Base-by-base conservation (phyloP, 208 protist genomes). In the Crithidia brevicula region DNA sequence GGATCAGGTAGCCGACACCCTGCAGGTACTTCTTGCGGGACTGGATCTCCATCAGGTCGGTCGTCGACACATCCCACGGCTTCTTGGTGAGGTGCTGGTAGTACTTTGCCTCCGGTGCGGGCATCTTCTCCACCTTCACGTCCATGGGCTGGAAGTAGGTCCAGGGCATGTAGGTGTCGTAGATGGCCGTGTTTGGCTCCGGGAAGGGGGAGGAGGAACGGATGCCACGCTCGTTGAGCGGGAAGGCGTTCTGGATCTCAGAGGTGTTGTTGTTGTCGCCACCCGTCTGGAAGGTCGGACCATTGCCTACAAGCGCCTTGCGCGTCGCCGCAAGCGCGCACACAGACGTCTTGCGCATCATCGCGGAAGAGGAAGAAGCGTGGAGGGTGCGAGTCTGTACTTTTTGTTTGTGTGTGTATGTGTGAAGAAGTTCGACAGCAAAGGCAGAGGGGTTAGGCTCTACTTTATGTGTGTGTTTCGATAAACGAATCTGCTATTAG, bases 71-170 rank as follows among this genome's bases (percentile, higher is more conserved):
- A 72, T 96, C 91, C 91, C 91, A 96, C 52, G 91, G 82, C 40
- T 75, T 81, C 83, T 94, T 93, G 36, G 91, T 96, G 68, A 86
- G 87, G 28, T 77, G 80, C 81, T 96, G 91, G 78, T 96, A 96
- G 71, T 96, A 94, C 82, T 94, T 89, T 30, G 85, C 67, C 86
- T 96, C 85, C 15, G 91, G 91, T 15, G 86, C 88, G 53, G 86
- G 81, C 67, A 96, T 58, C 79, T 89, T 93, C 31, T 92, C 83
- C 31, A 96, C 77, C 22, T 94, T 87, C 60, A 96, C 82, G 74
- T 96, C 88, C 25, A 93, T 77, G 9, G 91, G 91, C 72, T 96
- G 91, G 76, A 96, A 96, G 77, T 96, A 96, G 18, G 91, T 96
- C 91, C 91, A 96, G 28, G 91, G 67, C 58, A 89, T 74, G 78